Evolutionary conservation across 2,329 filamentous ascomycete genomes (phyloP).

Genomic region (Alternaria sp.): DNA sequence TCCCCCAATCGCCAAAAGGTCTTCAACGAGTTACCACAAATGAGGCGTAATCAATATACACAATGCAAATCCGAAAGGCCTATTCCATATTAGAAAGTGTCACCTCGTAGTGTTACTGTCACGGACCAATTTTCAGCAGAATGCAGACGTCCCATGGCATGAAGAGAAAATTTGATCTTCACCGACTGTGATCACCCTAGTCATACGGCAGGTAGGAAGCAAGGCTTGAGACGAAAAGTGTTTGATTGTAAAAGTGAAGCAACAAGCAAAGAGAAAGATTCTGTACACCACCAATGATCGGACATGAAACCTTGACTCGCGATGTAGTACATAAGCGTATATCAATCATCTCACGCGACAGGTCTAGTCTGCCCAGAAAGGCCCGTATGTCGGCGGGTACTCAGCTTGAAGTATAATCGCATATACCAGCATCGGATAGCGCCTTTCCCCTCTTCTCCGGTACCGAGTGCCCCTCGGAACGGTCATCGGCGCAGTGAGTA

Average conservation of each 20-base stretch:
- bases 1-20: neutral
- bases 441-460: neutral
- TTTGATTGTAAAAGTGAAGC: constrained; percentile 1
- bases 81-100: neutral
- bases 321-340: constrained; percentile 4
- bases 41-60: neutral
- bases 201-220: neutral
- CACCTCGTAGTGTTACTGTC: neutral
- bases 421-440: neutral
- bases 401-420: neutral
- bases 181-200: neutral
- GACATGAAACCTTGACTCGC: neutral
- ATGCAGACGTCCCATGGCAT: neutral
- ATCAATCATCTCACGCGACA: constrained; percentile 5
- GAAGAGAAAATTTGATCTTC: neutral
- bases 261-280: constrained; percentile 1
- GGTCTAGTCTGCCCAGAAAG: neutral
- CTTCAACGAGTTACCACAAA: neutral
- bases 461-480: constrained; percentile 1
- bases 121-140: neutral
- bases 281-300: neutral
- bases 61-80: neutral
- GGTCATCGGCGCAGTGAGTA: neutral
- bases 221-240: neutral
- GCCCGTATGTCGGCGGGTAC: neutral